Evolutionary conservation across 225 moss, liverwort and hornwort genomes (phyloP).

Genomic region (Neckera pumila): DNA sequence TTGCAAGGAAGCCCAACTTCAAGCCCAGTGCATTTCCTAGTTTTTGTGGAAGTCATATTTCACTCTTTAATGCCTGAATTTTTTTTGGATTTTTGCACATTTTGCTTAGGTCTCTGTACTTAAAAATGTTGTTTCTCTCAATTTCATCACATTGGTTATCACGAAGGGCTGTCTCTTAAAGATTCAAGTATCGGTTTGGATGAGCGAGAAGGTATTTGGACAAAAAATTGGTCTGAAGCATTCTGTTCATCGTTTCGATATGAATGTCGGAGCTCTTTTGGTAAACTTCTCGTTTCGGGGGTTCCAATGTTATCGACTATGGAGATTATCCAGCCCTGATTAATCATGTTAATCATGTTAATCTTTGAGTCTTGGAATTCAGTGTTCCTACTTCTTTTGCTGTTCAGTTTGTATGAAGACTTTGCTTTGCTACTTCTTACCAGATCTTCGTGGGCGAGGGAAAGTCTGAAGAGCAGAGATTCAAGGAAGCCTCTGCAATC

Average conservation of each 20-base stretch:
- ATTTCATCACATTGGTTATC: background rate
- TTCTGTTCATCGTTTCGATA: background rate
- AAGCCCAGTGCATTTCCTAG: background rate
- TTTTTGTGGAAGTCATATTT: background rate
- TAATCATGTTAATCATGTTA: too few relatives aligned
- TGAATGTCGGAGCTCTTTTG: background rate
- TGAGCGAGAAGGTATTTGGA: background rate
- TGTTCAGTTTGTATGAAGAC: background rate
- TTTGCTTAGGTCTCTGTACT: background rate
- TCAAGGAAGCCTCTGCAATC: constrained; percentile 18
- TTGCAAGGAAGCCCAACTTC: background rate
- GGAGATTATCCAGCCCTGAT: background rate
- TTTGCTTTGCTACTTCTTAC: background rate
- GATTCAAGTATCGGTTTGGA: background rate
- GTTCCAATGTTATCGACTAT: background rate
- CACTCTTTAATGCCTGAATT: background rate
- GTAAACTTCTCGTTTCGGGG: background rate
- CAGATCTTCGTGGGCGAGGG: constrained; percentile 8
- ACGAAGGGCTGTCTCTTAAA: background rate
- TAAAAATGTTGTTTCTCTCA: too few relatives aligned
- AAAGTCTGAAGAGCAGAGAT: background rate
- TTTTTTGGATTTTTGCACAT: background rate
- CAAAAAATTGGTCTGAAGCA: background rate
- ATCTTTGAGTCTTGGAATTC: background rate
- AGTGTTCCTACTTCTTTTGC: background rate